Conservation (phyloP, 106 monocot genomes). For the Dendrobium huoshanense region DNA sequence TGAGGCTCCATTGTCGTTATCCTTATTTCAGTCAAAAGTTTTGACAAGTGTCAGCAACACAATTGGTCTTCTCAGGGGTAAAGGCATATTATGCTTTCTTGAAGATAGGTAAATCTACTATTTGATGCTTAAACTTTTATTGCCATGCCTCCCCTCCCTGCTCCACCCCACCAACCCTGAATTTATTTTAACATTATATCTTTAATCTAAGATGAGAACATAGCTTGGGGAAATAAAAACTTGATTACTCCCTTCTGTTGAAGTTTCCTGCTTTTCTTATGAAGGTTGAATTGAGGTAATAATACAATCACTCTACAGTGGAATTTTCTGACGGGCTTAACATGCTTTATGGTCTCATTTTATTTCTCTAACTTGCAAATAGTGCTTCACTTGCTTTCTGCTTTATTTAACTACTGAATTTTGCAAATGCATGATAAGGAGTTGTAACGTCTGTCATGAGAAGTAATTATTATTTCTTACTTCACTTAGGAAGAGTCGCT, state of each 20-base stretch:
- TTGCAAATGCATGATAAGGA: background rate
- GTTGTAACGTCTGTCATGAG: background rate
- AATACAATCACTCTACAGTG: background rate
- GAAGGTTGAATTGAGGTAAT: background rate
- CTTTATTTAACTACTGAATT: background rate
- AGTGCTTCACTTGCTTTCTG: background rate
- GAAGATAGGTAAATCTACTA: constrained; percentile 38
- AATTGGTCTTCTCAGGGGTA: constrained; percentile 39
- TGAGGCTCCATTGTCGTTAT: constrained; percentile 36
- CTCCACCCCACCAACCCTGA: background rate
- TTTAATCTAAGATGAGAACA: background rate
- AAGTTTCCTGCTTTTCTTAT: background rate
- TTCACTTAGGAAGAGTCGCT: constrained; percentile 33
- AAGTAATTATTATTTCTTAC: constrained; percentile 6
- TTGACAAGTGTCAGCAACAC: constrained; percentile 17
- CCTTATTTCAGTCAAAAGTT: constrained; percentile 30
- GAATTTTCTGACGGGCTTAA: background rate
- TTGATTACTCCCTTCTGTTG: background rate
- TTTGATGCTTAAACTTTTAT: background rate
- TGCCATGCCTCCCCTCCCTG: background rate
- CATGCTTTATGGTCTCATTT: background rate
- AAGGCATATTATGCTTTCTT: constrained; percentile 49
- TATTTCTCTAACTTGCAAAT: background rate
- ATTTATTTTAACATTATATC: background rate
- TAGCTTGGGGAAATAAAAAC: background rate